Base-by-base conservation (phyloP, 2,329 filamentous ascomycete species). In the Claviceps purpurea region DNA sequence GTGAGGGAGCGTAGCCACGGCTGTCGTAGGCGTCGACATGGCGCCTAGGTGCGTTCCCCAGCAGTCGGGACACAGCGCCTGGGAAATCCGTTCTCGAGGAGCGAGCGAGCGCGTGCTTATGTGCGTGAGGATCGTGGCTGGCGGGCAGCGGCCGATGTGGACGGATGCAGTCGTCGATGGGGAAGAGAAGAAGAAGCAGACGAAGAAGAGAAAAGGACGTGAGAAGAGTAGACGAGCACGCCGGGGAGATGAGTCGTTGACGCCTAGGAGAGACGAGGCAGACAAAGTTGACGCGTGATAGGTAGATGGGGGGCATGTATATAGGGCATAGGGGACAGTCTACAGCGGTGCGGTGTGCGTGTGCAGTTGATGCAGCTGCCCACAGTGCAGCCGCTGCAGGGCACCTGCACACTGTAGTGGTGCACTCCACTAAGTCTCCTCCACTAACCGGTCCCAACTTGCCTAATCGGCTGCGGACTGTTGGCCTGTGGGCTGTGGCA, bases 1-100 rank as follows among this genome's bases (percentile, higher is more conserved):
- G 62, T 78, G 79, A 65, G 82, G 82, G 64, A 87, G 75, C 59
- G 82, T 85, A 63, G 82, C 82, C 67, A 84, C 85, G 62, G 83
- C 84, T 63, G 83, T 85, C 56, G 85, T 88, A 60, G 87, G 86
- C 60, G 86, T 89, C 75, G 87, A 90, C 87, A 91, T 90, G 62
- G 56, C 53, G 50, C 26, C 26, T 20, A 14, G 43, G 26, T 14
- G 43, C 30, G 18, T 53, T 47, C 48, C 52, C 48, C 44, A 44
- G 51, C 40, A 44, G 8, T 42, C 30, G 26, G n/a, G 40, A 42
- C 26, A 11, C 30, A 30, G 30, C 30, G 30, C 30, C 30, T 20
- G n/a, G 40, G 8, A 11, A 22, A 10, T 22, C 40, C 8, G 11
- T 18, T n/a, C 8, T 18, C 3, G 40, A 42, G n/a, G 40, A 20